These are phyloP conservation scores for Naganishia antarctica DNA, from an alignment of 768 basidiomycete genomes.

Conservation along the genomic window DNA sequence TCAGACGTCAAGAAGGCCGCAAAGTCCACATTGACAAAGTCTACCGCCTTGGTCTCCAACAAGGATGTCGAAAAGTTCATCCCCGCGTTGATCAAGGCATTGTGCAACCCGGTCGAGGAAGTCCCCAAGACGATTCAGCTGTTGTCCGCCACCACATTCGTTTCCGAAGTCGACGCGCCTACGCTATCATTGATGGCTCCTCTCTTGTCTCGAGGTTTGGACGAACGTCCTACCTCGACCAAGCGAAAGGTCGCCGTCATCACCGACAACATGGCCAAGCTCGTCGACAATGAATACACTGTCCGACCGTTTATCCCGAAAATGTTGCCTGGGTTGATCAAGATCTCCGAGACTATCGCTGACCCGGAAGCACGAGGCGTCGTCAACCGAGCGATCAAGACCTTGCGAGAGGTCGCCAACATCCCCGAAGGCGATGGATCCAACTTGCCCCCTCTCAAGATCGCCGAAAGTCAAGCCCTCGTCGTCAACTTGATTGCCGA, in stretches of 20 bases:
- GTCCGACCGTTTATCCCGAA: slow-evolving; percentile 96
- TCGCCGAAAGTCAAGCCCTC: slow-evolving; percentile 65
- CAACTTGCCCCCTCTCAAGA: slow-evolving; percentile 78
- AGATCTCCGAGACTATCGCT: slow-evolving; percentile 88
- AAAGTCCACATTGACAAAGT: slow-evolving; percentile 87
- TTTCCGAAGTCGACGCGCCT: slow-evolving; percentile 96
- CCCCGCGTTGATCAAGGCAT: slow-evolving; percentile 92
- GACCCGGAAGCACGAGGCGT: slow-evolving; percentile 97
- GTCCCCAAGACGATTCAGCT: slow-evolving; percentile 89
- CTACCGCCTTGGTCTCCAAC: slow-evolving; percentile 90
- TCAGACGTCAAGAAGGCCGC: slow-evolving; percentile 98
- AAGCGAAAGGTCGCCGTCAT: slow-evolving; percentile 98
- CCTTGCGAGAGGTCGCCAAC: slow-evolving; percentile 91
- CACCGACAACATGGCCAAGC: slow-evolving; percentile 96
- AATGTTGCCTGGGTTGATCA: slow-evolving; percentile 89
- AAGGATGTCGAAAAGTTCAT: slow-evolving; percentile 83
- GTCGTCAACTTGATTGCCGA: slow-evolving; percentile 63
- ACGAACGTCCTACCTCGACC: slow-evolving; percentile 88
- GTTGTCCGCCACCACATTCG: slow-evolving; percentile 97
- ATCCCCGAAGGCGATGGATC: slow-evolving; percentile 83
- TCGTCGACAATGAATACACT: slow-evolving; percentile 88
- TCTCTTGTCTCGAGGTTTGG: slow-evolving; percentile 84
- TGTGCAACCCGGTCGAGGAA: slow-evolving; percentile 99
- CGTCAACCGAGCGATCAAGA: slow-evolving; percentile 83
- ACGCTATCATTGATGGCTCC: slow-evolving; percentile 98